Base-by-base conservation (phyloP, 352 stramenopile species). In the Phytophthora meadii region DNA sequence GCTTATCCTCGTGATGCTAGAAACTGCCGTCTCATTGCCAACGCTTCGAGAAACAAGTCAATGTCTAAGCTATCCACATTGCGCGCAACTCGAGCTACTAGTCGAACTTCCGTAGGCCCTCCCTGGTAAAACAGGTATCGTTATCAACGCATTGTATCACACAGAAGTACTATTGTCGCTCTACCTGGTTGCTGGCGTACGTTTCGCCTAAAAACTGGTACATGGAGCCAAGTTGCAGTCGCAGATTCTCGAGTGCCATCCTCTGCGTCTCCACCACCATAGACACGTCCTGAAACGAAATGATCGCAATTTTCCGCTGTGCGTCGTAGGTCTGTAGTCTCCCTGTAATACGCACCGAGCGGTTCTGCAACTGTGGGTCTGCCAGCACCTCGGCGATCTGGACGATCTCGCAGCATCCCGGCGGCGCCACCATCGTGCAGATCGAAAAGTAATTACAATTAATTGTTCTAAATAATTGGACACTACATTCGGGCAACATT, bases 161-260 rank as follows among this genome's bases (percentile, higher is more conserved):
- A 22, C 2, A 27, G 7, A 36, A 22, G 9, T n/a, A 30, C 17
- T 1, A 30, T 19, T 44, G 5, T 11, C 14, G 6, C 14, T 30
- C 2, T 71, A 85, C 77, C 63, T 69, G 51, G 11, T 61, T 54
- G 11, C 11, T 55, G 7, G 41, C 45, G 55, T 91, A 82, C 11
- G 87, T 94, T 56, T 95, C 87, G 14, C 87, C 87, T 3, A 95
- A 55, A 49, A 95, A 94, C 57, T 95, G 87, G 39, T 92, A 94
- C 84, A 93, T 87, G 34, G 85, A 90, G 19, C 84, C 84, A 14
- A 93, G 54, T 11, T 70, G 71, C 61, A 95, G 68, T 11, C 82
- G 77, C n/a, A 89, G 54, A 22, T 77, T 65, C 28, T 80, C 72
- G 25, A 85, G 65, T 27, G 68, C 72, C 24, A 93, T 49, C n/a